These are phyloP conservation scores for Cadophora luteo-olivacea DNA, from an alignment of 2,329 filamentous ascomycete species.

Conservation along the genomic window DNA sequence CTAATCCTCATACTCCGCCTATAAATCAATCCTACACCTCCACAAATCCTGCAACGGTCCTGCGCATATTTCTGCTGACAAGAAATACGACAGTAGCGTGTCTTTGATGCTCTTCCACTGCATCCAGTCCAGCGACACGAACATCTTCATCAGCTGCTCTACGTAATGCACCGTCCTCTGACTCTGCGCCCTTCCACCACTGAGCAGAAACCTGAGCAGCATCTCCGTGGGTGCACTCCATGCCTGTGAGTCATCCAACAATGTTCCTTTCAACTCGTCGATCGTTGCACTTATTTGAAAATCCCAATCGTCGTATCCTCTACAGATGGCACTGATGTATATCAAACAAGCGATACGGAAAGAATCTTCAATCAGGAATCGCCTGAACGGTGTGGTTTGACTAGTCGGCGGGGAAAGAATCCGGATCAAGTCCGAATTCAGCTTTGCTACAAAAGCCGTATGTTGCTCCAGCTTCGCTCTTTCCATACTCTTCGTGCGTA, in stretches of 20 bases:
- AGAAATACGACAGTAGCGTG: slow-evolving; percentile 2
- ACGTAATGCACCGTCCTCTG: slow-evolving; percentile 14
- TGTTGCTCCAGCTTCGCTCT: slow-evolving; percentile 1
- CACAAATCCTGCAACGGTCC: slow-evolving; percentile 19
- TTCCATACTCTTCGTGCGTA: slow-evolving; percentile 10
- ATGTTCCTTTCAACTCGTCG: background rate
- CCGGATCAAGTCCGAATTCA: slow-evolving; percentile 5
- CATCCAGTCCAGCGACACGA: slow-evolving; percentile 7
- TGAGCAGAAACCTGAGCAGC: background rate
- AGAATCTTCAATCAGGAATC: slow-evolving; percentile 20
- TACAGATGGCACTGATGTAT: slow-evolving; percentile 15
- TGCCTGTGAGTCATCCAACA: background rate
- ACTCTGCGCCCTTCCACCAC: background rate
- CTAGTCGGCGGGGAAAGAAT: background rate
- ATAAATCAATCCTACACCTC: slow-evolving; percentile 13
- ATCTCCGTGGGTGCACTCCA: background rate
- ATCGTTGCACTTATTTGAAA: background rate
- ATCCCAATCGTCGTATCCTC: background rate
- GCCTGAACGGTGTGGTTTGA: slow-evolving; percentile 11
- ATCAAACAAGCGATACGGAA: slow-evolving; percentile 20
- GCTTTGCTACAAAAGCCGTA: background rate
- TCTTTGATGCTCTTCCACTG: slow-evolving; percentile 13
- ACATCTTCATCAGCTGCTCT: slow-evolving; percentile 17
- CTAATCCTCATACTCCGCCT: background rate
- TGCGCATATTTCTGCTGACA: slow-evolving; percentile 13